Percentiles rank a stretch among this genome's conserved stretches.
phyloP scores from a whole-genome alignment of 139 green algal genomes.

The Coelastrella sp. region DNA sequence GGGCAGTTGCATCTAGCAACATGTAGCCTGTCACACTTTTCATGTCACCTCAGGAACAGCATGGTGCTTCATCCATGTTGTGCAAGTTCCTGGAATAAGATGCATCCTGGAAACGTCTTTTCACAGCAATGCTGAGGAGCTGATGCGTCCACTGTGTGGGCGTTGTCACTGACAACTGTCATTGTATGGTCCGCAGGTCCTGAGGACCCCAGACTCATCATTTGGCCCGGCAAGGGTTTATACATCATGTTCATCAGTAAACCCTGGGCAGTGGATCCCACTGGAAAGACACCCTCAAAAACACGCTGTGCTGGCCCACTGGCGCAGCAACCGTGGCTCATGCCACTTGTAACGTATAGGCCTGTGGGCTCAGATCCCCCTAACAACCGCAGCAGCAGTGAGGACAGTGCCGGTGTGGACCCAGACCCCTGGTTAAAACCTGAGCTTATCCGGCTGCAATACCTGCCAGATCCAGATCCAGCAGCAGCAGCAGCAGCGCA shows the following conservation, averaged over 20 bases:
- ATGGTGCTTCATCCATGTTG: too few species aligned
- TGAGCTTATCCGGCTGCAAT: conserved; percentile 24
- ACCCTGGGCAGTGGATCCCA: conserved; percentile 12
- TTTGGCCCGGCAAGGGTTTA: conserved; percentile 44
- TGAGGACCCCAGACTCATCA: conserved; percentile 42
- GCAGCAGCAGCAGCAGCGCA: not conserved
- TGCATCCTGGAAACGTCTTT: too few species aligned
- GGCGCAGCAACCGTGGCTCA: conserved; percentile 36
- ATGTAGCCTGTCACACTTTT: too few species aligned
- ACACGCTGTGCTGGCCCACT: conserved; percentile 25
- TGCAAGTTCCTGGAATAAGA: too few species aligned
- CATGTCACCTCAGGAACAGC: not conserved
- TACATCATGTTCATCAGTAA: conserved; percentile 45
- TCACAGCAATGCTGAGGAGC: too few species aligned
- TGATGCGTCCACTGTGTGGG: too few species aligned
- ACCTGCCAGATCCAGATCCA: not conserved
- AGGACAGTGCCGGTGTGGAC: not conserved
- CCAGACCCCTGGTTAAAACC: conserved; percentile 17
- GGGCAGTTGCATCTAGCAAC: too few species aligned
- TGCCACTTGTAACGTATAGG: not conserved
- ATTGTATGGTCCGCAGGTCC: not conserved
- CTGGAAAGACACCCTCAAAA: not conserved
- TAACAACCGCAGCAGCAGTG: not conserved
- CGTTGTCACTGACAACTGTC: not conserved
- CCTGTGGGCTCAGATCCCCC: too few species aligned